A percentile compares a stretch with the other conserved stretches of the same genome.
Conservation (phyloP, 495 filamentous ascomycete species). For the Trichoderma reesei region DNA sequence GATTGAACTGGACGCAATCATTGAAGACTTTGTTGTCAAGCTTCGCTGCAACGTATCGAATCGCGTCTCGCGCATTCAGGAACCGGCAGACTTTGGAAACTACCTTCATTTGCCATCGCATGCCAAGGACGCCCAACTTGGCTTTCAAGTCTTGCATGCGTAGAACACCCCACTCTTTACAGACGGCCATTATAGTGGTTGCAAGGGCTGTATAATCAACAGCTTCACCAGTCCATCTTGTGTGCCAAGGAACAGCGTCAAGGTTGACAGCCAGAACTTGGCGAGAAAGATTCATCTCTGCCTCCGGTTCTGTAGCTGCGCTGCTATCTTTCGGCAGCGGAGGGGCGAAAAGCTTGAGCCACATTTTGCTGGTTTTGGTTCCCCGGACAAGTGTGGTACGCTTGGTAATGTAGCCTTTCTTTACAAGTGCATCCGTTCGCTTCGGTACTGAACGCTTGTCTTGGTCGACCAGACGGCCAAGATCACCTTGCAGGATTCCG, state of each 20-base stretch:
- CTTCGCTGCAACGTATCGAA: constrained; percentile 58
- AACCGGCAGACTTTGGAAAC: constrained; percentile 59
- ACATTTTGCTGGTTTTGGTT: constrained; percentile 57
- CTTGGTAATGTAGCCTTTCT: constrained; percentile 82
- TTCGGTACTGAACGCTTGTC: constrained; percentile 83
- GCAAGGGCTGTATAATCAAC: constrained; percentile 42
- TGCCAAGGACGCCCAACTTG: constrained; percentile 47
- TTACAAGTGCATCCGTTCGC: constrained; percentile 62
- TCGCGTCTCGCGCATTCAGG: constrained; percentile 56
- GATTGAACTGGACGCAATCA: constrained; percentile 62
- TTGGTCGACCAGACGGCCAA: constrained; percentile 67
- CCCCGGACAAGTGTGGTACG: constrained; percentile 52
- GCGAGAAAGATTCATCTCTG: constrained; percentile 23
- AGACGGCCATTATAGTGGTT: constrained; percentile 36
- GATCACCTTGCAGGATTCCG: constrained; percentile 70
- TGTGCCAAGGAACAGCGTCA: constrained; percentile 35
- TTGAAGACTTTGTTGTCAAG: constrained; percentile 39
- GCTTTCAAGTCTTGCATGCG: constrained; percentile 51
- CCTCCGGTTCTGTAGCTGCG: constrained; percentile 20
- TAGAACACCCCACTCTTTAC: constrained; percentile 38
- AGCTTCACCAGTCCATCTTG: constrained; percentile 40
- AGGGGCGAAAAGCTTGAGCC: constrained; percentile 50
- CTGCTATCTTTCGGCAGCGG: constrained; percentile 26
- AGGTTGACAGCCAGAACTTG: constrained; percentile 29
- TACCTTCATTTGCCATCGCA: constrained; percentile 54